phyloP scores from a whole-genome alignment of 108 stramenopile genomes.

The Skeletonema potamos region DNA sequence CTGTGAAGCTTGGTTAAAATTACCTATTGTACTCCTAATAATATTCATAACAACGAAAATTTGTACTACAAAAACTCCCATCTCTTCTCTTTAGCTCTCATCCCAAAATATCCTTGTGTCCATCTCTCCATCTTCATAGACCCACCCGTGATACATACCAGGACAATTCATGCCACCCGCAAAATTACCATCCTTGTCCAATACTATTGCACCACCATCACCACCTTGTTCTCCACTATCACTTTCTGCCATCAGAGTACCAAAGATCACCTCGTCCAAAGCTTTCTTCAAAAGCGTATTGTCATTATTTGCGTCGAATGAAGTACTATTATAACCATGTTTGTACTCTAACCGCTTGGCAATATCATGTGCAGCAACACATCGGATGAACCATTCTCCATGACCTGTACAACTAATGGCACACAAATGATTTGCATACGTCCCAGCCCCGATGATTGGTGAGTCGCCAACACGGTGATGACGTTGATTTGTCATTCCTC shows the following conservation, averaged over 20 bases:
- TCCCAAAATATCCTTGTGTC: conserved; percentile 26
- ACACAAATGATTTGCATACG: conserved; percentile 37
- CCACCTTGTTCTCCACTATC: conserved; percentile 8
- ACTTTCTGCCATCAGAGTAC: conserved; percentile 15
- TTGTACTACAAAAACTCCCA: no score
- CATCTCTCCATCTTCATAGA: conserved; percentile 35
- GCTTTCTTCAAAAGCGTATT: conserved; percentile 17
- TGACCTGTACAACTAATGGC: conserved; percentile 42
- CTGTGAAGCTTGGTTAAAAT: not conserved
- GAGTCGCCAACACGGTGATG: conserved; percentile 30
- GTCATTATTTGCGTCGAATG: not conserved
- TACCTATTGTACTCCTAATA: no score
- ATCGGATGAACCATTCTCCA: conserved; percentile 38
- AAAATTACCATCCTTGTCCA: conserved; percentile 38
- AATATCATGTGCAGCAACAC: conserved; percentile 39
- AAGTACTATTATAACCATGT: conserved; percentile 11
- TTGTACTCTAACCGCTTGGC: conserved; percentile 36
- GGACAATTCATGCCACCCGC: conserved; percentile 34
- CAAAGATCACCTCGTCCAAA: conserved; percentile 27
- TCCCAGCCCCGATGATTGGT: conserved; percentile 40
- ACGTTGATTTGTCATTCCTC: conserved; percentile 38
- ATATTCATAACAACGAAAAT: no score
- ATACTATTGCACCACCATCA: conserved; percentile 29
- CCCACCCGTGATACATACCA: conserved; percentile 40
- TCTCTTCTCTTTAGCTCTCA: not conserved